These are phyloP conservation scores for Trichoderma virens DNA, from an alignment of 495 filamentous ascomycete species.

Conservation along the genomic window DNA sequence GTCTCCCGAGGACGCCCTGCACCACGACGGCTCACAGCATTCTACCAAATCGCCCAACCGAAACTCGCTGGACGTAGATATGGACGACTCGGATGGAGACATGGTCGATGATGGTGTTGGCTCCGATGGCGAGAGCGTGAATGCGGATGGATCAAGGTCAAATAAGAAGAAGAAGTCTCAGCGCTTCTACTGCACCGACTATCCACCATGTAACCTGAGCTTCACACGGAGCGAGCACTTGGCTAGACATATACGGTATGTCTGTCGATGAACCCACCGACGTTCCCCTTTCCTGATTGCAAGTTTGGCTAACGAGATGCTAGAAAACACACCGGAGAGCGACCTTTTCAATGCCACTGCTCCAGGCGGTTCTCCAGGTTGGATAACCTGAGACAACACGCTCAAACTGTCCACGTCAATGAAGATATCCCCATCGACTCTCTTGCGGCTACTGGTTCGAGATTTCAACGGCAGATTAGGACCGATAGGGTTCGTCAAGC, in stretches of 20 bases:
- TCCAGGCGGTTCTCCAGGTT: conserved; percentile 90
- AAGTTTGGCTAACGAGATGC: conserved; percentile 20
- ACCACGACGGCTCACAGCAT: conserved; percentile 45
- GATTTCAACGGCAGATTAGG: conserved; percentile 89
- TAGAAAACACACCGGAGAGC: conserved; percentile 96
- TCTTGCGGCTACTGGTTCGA: conserved; percentile 83
- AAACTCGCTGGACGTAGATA: conserved; percentile 66
- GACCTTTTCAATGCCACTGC: conserved; percentile 96
- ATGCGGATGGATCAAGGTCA: conserved; percentile 53
- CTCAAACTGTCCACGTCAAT: conserved; percentile 95
- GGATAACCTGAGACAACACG: conserved; percentile 93
- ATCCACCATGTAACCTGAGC: conserved; percentile 87
- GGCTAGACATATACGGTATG: conserved; percentile 84
- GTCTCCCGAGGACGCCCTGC: conserved; percentile 30
- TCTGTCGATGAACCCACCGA: not conserved
- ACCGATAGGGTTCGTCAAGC: conserved; percentile 66
- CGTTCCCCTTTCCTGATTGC: not conserved
- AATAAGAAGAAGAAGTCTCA: conserved; percentile 95
- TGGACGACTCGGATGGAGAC: conserved; percentile 64
- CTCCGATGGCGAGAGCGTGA: conserved; percentile 72
- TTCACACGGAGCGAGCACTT: conserved; percentile 96
- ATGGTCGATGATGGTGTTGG: conserved; percentile 51
- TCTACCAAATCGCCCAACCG: conserved; percentile 48
- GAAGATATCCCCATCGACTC: conserved; percentile 94
- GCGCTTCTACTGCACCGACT: conserved; percentile 95